phyloP scores from a whole-genome alignment of 1,139 yeast genomes.

The Suzukiozyma palmioleophila region DNA sequence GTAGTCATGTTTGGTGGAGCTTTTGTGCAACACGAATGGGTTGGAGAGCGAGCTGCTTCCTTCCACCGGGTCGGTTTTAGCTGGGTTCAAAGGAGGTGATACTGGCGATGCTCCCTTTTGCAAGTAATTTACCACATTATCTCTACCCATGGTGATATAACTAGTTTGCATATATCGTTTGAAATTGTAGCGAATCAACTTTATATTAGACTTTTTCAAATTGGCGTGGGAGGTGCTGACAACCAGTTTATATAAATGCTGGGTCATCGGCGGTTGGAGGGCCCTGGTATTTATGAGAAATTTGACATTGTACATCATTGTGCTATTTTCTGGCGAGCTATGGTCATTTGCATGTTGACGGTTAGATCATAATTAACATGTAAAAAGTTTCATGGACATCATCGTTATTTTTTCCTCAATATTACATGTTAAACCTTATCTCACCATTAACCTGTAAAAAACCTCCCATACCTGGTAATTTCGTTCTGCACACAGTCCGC shows the following conservation, averaged over 20 bases:
- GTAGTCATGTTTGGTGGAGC: conserved; percentile 60
- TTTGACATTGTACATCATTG: no score
- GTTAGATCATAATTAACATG: conserved; percentile 1
- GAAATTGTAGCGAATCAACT: neutral
- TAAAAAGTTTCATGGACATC: neutral
- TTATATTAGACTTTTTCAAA: neutral
- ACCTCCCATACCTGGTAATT: neutral
- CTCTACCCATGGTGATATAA: conserved; percentile 34
- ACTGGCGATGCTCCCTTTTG: conserved; percentile 21
- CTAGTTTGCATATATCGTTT: conserved; percentile 2
- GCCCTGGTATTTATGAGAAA: no score
- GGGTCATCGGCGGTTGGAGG: no score
- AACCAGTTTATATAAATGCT: no score
- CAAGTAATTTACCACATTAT: conserved; percentile 37
- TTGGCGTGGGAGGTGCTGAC: no score
- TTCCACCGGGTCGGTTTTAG: conserved; percentile 1
- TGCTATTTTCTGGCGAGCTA: neutral
- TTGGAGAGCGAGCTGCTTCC: conserved; percentile 12
- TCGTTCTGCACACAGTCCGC: neutral
- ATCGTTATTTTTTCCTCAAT: neutral
- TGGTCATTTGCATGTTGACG: neutral
- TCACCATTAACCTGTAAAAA: conserved; percentile 4
- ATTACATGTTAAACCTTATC: conserved; percentile 2
- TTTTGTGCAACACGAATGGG: conserved; percentile 55
- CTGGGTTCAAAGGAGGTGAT: conserved; percentile 11